A percentile compares a stretch with the other conserved stretches of the same genome.
Evolutionary conservation across 1,284 basidiomycete species (phyloP).

Genomic region (Sparassis latifolia): DNA sequence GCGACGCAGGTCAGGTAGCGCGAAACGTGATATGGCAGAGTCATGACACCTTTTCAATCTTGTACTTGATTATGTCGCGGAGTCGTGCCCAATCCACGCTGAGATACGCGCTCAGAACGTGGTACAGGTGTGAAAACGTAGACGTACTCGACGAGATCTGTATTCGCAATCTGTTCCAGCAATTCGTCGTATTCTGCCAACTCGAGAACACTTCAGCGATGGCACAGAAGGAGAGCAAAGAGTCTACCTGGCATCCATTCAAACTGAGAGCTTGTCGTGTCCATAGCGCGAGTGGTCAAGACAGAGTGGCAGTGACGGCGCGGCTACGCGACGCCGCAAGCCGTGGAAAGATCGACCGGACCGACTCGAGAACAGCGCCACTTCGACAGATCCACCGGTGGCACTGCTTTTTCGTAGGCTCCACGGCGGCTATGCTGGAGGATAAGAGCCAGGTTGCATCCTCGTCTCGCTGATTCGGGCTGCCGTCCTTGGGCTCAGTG

Average conservation of each 20-base stretch:
- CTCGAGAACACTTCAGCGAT: conserved; percentile 16
- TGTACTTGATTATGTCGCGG: conserved; percentile 66
- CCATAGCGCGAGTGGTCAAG: no score
- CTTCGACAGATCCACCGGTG: no score
- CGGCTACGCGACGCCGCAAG: no score
- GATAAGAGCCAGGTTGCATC: no score
- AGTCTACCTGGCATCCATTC: conserved; percentile 24
- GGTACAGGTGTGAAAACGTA: not conserved
- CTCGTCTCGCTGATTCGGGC: no score
- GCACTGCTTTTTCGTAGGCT: no score
- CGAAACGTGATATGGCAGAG: not conserved
- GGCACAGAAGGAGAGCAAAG: not conserved
- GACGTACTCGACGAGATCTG: conserved; percentile 64
- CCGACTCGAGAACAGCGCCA: no score
- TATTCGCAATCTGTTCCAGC: conserved; percentile 61
- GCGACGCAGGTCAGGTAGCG: conserved; percentile 1
- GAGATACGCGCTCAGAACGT: conserved; percentile 31
- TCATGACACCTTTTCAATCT: conserved; percentile 50
- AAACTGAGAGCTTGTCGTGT: not conserved
- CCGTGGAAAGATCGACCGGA: no score
- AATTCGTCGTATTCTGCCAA: conserved; percentile 54
- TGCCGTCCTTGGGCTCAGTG: no score
- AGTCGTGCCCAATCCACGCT: conserved; percentile 64
- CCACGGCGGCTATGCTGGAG: no score
- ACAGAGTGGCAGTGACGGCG: no score